These are phyloP conservation scores for Exserohilum rostratum DNA, from an alignment of 2,329 filamentous ascomycete genomes.

Conservation along the genomic window DNA sequence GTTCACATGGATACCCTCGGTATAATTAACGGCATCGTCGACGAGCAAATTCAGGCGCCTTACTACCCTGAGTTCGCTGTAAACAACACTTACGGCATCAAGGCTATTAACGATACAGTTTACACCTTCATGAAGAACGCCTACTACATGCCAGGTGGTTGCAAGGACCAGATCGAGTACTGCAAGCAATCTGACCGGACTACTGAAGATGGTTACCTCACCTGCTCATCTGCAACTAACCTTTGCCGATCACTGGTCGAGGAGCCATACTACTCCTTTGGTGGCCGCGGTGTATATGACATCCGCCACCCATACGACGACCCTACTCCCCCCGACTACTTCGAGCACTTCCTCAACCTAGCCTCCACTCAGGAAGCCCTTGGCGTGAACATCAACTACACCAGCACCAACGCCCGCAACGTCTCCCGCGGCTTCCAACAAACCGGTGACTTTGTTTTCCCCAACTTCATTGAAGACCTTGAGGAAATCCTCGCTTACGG, in stretches of 20 bases:
- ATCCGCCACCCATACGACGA: constrained; percentile 58
- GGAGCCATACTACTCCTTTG: constrained; percentile 48
- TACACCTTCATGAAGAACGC: constrained; percentile 54
- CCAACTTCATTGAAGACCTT: constrained; percentile 54
- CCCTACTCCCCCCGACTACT: constrained; percentile 60
- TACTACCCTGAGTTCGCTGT: constrained; percentile 58
- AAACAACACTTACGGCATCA: constrained; percentile 62
- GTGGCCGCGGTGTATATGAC: constrained; percentile 61
- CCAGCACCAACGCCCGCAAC: constrained; percentile 46
- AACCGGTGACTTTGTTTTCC: constrained; percentile 55
- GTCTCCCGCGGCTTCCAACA: constrained; percentile 54
- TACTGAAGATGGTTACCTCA: constrained; percentile 35
- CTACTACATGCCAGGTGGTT: constrained; percentile 57
- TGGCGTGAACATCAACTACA: constrained; percentile 63
- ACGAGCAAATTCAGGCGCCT: constrained; percentile 56
- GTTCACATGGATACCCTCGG: constrained; percentile 62
- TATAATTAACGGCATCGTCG: constrained; percentile 62
- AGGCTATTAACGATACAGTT: constrained; percentile 54
- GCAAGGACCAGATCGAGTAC: constrained; percentile 56
- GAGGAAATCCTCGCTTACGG: constrained; percentile 60
- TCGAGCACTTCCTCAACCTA: constrained; percentile 59
- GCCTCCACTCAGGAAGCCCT: constrained; percentile 58
- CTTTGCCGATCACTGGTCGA: constrained; percentile 56
- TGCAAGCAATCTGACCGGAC: constrained; percentile 49
- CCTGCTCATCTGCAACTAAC: constrained; percentile 46